phyloP scores from a whole-genome alignment of 176 grass and related monocot species.

The Saccharum officinarum region DNA sequence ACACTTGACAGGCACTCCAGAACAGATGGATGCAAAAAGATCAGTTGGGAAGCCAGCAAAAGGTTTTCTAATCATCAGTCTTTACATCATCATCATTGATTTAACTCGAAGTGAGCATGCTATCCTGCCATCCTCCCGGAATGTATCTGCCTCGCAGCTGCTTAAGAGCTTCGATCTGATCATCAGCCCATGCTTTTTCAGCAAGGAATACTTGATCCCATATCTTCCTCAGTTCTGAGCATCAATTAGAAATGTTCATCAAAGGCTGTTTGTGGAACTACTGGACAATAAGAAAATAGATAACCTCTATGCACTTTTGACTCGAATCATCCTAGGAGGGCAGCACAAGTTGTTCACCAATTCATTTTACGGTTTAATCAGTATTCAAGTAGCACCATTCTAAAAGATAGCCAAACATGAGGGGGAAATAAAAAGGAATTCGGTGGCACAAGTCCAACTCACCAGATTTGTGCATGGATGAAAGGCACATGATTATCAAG shows the following conservation, averaged over 20 bases:
- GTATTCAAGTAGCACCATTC: not conserved
- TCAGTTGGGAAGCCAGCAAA: not conserved
- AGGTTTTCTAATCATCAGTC: not conserved
- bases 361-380: not conserved
- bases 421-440: not conserved
- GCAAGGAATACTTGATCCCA: conserved; percentile 71
- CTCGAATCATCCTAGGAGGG: not conserved
- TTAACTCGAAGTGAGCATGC: not conserved
- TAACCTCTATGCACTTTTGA: not conserved
- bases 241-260: not conserved
- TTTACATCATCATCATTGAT: conserved; percentile 23
- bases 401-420: not conserved
- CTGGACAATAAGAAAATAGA: not conserved
- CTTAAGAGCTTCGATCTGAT: conserved; percentile 47
- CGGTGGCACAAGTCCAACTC: conserved; percentile 27
- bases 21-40: not conserved
- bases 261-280: not conserved
- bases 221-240: conserved; percentile 52
- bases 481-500: conserved; percentile 92
- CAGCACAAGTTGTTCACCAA: not conserved
- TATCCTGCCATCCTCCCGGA: conserved; percentile 54
- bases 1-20: not conserved
- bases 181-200: conserved; percentile 13
- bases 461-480: conserved; percentile 74
- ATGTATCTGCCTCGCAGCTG: conserved; percentile 62